phyloP scores from a whole-genome alignment of 768 basidiomycete genomes.

The Pluteus cervinus region DNA sequence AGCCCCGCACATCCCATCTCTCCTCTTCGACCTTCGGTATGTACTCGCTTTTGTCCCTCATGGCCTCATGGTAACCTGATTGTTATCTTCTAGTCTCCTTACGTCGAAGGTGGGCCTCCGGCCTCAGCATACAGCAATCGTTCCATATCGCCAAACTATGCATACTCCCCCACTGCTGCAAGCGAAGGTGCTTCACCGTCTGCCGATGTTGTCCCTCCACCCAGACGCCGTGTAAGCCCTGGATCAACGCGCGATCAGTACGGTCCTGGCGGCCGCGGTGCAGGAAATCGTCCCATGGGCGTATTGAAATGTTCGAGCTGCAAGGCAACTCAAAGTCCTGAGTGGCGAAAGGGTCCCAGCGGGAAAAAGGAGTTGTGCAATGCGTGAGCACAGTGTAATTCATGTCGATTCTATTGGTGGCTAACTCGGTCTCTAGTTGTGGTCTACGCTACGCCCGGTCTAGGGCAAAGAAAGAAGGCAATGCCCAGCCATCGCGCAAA shows the following conservation, averaged over 20 bases:
- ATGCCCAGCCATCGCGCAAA: slow-evolving; percentile 46
- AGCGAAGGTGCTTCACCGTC: slow-evolving; percentile 23
- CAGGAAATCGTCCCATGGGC: slow-evolving; percentile 67
- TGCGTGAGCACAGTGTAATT: slow-evolving; percentile 69
- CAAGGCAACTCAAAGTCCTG: slow-evolving; percentile 75
- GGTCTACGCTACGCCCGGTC: slow-evolving; percentile 84
- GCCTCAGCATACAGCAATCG: slow-evolving; percentile 17
- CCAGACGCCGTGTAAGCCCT: slow-evolving; percentile 52
- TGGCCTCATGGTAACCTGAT: slow-evolving; percentile 7
- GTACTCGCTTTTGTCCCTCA: slow-evolving; percentile 25
- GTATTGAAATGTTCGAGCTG: slow-evolving; percentile 74
- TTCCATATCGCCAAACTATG: slow-evolving; percentile 28
- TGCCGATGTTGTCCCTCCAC: slow-evolving; percentile 48
- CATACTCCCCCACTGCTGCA: slow-evolving; percentile 29
- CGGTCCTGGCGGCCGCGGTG: slow-evolving; percentile 36
- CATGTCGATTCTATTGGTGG: background rate
- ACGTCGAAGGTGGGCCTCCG: slow-evolving; percentile 4
- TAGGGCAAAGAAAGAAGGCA: slow-evolving; percentile 82
- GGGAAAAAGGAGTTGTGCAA: slow-evolving; percentile 91
- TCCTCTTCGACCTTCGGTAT: slow-evolving; percentile 22
- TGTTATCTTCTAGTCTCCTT: no score
- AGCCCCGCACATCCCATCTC: slow-evolving; percentile 23
- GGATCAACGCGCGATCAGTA: slow-evolving; percentile 42
- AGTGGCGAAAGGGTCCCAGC: slow-evolving; percentile 89
- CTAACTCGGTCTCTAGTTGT: slow-evolving; percentile 40